Evolutionary conservation across 495 filamentous ascomycete species (phyloP), one percentile per base, ranked within the genome.

Genomic region (Daldinia vernicosa): DNA sequence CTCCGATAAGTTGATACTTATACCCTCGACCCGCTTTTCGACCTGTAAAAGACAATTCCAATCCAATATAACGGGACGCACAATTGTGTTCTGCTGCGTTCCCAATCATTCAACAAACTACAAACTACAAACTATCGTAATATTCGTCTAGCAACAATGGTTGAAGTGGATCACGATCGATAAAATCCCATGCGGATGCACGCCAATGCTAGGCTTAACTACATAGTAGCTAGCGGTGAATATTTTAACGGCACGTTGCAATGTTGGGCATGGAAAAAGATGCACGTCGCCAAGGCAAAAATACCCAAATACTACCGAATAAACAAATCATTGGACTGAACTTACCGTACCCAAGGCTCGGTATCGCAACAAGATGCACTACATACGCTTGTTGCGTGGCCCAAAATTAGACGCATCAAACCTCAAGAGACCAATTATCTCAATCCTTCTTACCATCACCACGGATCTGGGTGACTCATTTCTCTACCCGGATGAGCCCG

Each of bases 401-500:
- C 89, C 91, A 0, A 81, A 81, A 63, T 68, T 86, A 60, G 81
- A 79, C 56, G 69, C 69, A 19, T 63, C 66, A 9, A 26, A 81
- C 27, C 55, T 30, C 55, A 76, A 77, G 61, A 77, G 78, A 30
- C 80, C 81, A 52, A 35, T 60, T 26, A 76, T 81, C 55, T 81
- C 79, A 12, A 45, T 84, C 5, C 84, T 79, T 58, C 82, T 98
- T 60, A 93, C 93, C 56, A 89, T 99, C 77, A 93, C 93, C 40
- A 95, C 94, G 39, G 95, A 99, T 75, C 82, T 99, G 7, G 94
- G 95, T 2, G 95, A 99, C 77, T 84, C 86, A 1, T 96, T 95
- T 76, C 86, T 94, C n/a, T 83, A 84, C 22, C 80, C 87, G n/a
- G 85, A 90, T 73, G 77, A 86, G 37, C 83, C 84, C 26, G 76